Evolutionary conservation across 2,329 filamentous ascomycete genomes (phyloP).

Genomic region (Botrytis deweyae): DNA sequence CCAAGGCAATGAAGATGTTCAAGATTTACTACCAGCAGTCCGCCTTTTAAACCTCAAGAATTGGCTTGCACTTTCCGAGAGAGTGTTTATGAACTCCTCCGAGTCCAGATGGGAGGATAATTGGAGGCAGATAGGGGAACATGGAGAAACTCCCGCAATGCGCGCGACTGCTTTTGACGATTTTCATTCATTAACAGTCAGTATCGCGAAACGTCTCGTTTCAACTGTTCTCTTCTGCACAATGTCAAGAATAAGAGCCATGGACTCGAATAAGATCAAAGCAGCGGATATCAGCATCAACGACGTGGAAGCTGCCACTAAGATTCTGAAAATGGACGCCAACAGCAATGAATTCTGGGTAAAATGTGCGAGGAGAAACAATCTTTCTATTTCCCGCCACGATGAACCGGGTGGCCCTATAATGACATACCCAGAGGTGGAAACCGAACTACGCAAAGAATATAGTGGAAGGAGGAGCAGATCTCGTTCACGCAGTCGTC

Average conservation of each 20-base stretch:
- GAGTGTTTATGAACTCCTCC: slow-evolving; percentile 72
- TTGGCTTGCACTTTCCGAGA: slow-evolving; percentile 64
- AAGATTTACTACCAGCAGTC: slow-evolving; percentile 48
- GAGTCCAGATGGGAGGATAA: slow-evolving; percentile 59
- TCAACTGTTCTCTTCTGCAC: slow-evolving; percentile 68
- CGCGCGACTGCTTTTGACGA: slow-evolving; percentile 74
- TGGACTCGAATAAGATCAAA: slow-evolving; percentile 36
- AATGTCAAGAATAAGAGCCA: slow-evolving; percentile 63
- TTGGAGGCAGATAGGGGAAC: slow-evolving; percentile 61
- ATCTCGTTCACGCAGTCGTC: slow-evolving; percentile 23
- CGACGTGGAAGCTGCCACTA: slow-evolving; percentile 53
- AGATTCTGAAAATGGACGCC: slow-evolving; percentile 51
- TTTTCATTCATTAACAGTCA: slow-evolving; percentile 66
- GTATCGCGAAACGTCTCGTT: slow-evolving; percentile 68
- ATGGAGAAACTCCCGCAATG: slow-evolving; percentile 61
- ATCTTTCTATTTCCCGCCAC: slow-evolving; percentile 49
- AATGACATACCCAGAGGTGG: slow-evolving; percentile 42
- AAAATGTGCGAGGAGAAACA: slow-evolving; percentile 50
- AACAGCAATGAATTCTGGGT: slow-evolving; percentile 52
- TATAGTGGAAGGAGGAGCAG: slow-evolving; percentile 21
- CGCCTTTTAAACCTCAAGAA: slow-evolving; percentile 56
- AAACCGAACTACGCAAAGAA: slow-evolving; percentile 31
- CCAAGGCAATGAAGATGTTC: slow-evolving; percentile 32
- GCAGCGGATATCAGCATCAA: slow-evolving; percentile 31
- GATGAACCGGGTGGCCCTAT: slow-evolving; percentile 21